Evolutionary conservation across 1,139 yeast species (phyloP).

Genomic region (Yamadazyma aaseri): DNA sequence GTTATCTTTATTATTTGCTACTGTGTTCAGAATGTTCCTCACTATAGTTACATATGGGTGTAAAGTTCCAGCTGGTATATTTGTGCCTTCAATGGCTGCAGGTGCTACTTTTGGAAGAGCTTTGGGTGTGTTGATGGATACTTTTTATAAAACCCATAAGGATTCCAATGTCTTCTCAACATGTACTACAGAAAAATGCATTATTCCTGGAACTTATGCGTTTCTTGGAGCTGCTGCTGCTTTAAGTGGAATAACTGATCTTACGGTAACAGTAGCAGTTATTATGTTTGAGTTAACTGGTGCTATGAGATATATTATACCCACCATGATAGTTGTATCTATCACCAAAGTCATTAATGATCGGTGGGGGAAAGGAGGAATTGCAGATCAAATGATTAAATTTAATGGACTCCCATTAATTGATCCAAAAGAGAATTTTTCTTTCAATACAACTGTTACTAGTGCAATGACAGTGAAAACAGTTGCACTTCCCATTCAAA

Average conservation of each 20-base stretch:
- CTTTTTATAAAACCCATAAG: slow-evolving; percentile 44
- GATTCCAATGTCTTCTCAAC: slow-evolving; percentile 47
- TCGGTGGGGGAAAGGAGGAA: slow-evolving; percentile 76
- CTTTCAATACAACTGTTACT: slow-evolving; percentile 52
- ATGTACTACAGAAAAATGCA: slow-evolving; percentile 52
- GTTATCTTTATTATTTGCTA: slow-evolving; percentile 65
- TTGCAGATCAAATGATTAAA: slow-evolving; percentile 91
- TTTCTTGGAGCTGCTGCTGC: slow-evolving; percentile 98
- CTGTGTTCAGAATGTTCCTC: slow-evolving; percentile 64
- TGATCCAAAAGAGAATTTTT: slow-evolving; percentile 69
- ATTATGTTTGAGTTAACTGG: slow-evolving; percentile 97
- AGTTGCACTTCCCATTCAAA: slow-evolving; percentile 46
- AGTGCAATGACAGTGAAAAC: slow-evolving; percentile 66
- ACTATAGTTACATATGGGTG: slow-evolving; percentile 88
- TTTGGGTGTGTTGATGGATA: slow-evolving; percentile 68
- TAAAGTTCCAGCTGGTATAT: slow-evolving; percentile 93
- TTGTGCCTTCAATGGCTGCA: slow-evolving; percentile 95
- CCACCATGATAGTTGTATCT: slow-evolving; percentile 95
- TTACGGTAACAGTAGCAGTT: slow-evolving; percentile 90
- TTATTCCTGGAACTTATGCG: slow-evolving; percentile 93
- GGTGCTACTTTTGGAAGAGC: slow-evolving; percentile 95
- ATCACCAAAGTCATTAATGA: slow-evolving; percentile 80
- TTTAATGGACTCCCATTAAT: slow-evolving; percentile 88
- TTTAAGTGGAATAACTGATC: slow-evolving; percentile 86
- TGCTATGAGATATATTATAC: slow-evolving; percentile 83